Evolutionary conservation across 2,329 filamentous ascomycete species (phyloP), one percentile per base, ranked within the genome.

Genomic region (Aspergillus sp.): DNA sequence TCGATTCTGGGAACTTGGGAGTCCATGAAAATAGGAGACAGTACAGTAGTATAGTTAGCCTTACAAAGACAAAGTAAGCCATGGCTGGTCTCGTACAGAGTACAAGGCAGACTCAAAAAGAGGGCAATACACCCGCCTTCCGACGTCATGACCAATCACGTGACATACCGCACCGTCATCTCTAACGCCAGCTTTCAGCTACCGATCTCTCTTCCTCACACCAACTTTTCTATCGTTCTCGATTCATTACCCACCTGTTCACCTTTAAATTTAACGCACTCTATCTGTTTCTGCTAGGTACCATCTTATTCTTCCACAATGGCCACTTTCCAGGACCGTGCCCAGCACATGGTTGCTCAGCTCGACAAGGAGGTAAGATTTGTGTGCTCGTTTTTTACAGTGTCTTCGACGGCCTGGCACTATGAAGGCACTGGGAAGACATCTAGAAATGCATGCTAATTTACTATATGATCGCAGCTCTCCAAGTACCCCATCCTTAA

Each of bases 401-500:
- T 7, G 4, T 17, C n/a, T 35, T n/a, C 10, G 25, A 30, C 10
- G 25, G 25, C 25, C 25, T 30, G 25, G 10, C 25, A 30, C 25
- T 30, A 30, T 10, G 25, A 9, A 30, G 25, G 12, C 25, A 30
- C 25, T 1, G 10, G 10, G 10, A 12, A 30, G 10, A 30, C 10
- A 12, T 12, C 59, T 46, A 44, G 53, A 49, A 55, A 53, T 42
- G 50, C 17, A n/a, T 35, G 49, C 49, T 53, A 41, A 52, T 32
- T 39, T 44, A 10, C 7, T 13, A 13, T 12, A n/a, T 12, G 20
- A 12, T 13, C 7, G 49, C 65, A 84, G 81, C 78, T 85, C 56
- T 83, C 80, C 67, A 84, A 83, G 67, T 84, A 84, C 71, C 78
- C 77, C 58, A 66, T 75, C 61, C 80, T 85, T 67, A 82, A 83